These are phyloP conservation scores for Aureobasidium pullulans DNA, from an alignment of 2,329 filamentous ascomycete species.

Conservation along the genomic window DNA sequence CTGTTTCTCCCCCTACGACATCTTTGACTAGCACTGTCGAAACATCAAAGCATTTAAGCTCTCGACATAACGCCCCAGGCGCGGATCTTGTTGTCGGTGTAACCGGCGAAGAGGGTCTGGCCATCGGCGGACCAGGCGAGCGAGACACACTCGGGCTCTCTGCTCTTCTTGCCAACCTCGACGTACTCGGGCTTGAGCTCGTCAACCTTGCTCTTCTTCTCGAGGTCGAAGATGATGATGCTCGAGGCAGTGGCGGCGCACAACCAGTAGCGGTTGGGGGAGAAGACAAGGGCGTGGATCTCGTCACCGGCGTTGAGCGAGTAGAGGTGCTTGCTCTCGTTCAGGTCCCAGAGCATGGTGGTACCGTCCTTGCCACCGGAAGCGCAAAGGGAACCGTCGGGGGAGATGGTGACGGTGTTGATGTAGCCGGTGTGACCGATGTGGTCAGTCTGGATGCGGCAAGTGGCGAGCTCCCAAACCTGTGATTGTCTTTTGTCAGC, in stretches of 20 bases:
- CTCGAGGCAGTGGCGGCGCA: slow-evolving; percentile 94
- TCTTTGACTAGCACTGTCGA: neutral
- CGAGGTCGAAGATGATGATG: slow-evolving; percentile 99
- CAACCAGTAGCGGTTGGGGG: slow-evolving; percentile 99
- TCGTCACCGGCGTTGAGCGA: slow-evolving; percentile 98
- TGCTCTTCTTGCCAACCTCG: slow-evolving; percentile 95
- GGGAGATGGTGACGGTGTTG: slow-evolving; percentile 99
- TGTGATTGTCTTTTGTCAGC: slow-evolving; percentile 32
- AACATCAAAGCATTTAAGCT: slow-evolving; percentile 34
- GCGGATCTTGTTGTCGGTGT: slow-evolving; percentile 99
- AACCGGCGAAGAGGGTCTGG: slow-evolving; percentile 98
- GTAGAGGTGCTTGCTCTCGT: slow-evolving; percentile 99
- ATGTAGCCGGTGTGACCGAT: slow-evolving; percentile 99
- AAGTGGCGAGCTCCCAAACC: slow-evolving; percentile 99
- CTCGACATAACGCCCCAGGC: slow-evolving; percentile 97
- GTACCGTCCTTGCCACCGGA: slow-evolving; percentile 99
- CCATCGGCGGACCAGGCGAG: slow-evolving; percentile 97
- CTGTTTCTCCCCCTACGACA: neutral
- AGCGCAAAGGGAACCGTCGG: slow-evolving; percentile 96
- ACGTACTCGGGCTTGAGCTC: slow-evolving; percentile 99
- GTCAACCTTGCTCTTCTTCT: slow-evolving; percentile 99
- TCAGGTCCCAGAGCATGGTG: slow-evolving; percentile 99
- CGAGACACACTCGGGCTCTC: slow-evolving; percentile 95
- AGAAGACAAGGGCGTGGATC: slow-evolving; percentile 99
- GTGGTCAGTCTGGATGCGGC: slow-evolving; percentile 99